Evolutionary conservation across 2,329 filamentous ascomycete genomes (phyloP), one percentile per base, ranked within the genome.

Genomic region (Fusarium redolens): DNA sequence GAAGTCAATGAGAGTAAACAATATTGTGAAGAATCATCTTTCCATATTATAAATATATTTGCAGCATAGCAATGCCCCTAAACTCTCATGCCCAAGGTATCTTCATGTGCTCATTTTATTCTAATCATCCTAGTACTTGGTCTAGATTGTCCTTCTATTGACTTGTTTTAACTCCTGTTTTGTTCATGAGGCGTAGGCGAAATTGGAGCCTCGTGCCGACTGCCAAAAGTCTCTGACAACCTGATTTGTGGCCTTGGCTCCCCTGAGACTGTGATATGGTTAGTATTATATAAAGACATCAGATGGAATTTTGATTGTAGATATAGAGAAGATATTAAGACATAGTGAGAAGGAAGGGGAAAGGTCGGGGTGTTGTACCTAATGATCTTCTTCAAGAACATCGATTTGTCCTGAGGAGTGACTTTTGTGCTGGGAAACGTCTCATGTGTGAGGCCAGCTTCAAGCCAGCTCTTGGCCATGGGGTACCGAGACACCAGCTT

Each of bases 161-260:
- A 58, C 18, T 30, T 28, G 18, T 54, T 37, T 17, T 30, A 43
- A 61, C 35, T 51, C 62, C 55, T 57, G 5, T 48, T 47, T 22
- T 35, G 5, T 57, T 77, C 75, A 91, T 48, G 89, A 90, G 54
- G 84, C 86, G 80, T 91, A 92, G 13, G 89, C 84, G 80, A 91
- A 92, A 75, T 84, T 89, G 1, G 86, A 86, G 11, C 88, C 88
- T 68, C 92, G 85, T 69, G 91, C 91, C 4, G 87, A 85, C n/a
- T 93, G 82, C 90, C 92, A 95, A 78, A 94, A 94, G 35, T 93
- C 91, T 65, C 89, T 87, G 6, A 93, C 89, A 2, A 93, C 85
- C 61, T 90, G 87, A 71, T 91, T 93, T 6, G 92, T 93, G 55
- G 86, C 83, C 70, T 88, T 86, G 3, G 88, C 85, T 12, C 92